Evolutionary conservation across 2,329 filamentous ascomycete genomes (phyloP).

Genomic region (Rutstroemia sp.): DNA sequence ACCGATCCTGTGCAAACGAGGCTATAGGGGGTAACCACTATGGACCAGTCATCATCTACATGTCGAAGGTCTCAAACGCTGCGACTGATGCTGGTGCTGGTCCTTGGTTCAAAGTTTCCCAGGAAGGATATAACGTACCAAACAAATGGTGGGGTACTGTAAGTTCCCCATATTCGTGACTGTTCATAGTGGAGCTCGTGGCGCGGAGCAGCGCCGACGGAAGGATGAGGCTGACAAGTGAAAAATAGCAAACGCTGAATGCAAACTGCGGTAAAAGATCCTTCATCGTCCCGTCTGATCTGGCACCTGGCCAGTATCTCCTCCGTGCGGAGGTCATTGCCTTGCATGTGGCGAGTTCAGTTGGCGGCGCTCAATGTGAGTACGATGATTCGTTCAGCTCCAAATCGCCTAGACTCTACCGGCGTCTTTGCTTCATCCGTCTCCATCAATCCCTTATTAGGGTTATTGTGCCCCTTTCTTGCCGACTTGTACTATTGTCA

Average conservation of each 20-base stretch:
- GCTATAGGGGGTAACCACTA: constrained; percentile 49
- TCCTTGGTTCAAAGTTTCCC: constrained; percentile 14
- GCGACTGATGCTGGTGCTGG: constrained; percentile 35
- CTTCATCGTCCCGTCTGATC: constrained; percentile 42
- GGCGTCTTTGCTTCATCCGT: too few relatives aligned
- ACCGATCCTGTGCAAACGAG: constrained; percentile 39
- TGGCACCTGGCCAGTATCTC: constrained; percentile 47
- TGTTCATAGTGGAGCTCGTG: neutral
- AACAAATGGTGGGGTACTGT: constrained; percentile 17
- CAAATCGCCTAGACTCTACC: too few relatives aligned
- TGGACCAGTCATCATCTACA: constrained; percentile 46
- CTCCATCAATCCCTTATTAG: too few relatives aligned
- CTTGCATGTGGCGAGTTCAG: constrained; percentile 40
- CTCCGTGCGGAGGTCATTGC: constrained; percentile 47
- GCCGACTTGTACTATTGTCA: too few relatives aligned
- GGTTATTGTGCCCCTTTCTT: too few relatives aligned
- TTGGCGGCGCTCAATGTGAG: constrained; percentile 30
- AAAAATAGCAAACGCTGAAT: constrained; percentile 24
- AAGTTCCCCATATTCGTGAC: neutral
- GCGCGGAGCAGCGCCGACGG: neutral
- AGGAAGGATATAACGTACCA: constrained; percentile 17
- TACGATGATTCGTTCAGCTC: too few relatives aligned
- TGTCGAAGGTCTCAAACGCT: constrained; percentile 43
- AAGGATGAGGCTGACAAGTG: neutral
- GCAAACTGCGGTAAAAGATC: constrained; percentile 38